These are phyloP conservation scores for Cicer cuneatum DNA, from an alignment of 306 rosid species.

Conservation along the genomic window DNA sequence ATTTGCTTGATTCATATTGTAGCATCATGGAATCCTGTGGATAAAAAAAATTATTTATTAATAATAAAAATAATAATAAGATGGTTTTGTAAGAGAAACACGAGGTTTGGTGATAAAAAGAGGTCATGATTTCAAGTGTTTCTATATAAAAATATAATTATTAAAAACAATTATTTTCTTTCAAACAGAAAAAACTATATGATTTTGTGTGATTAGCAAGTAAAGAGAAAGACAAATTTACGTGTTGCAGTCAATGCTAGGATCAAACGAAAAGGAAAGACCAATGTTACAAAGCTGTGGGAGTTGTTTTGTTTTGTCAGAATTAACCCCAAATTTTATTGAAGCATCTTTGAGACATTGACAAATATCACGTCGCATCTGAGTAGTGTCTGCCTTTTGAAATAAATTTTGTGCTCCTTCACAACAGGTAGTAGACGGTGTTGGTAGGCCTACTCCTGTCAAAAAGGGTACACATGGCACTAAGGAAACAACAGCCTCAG, in stretches of 20 bases:
- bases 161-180: no score
- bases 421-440: not conserved
- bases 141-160: not conserved
- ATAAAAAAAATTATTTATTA: no score
- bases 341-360: not conserved
- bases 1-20: not conserved
- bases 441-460: not conserved
- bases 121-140: no score
- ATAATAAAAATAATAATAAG: not conserved
- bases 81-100: not conserved
- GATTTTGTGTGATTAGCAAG: no score
- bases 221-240: not conserved
- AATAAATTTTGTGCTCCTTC: not conserved
- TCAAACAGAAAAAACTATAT: no score
- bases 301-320: not conserved
- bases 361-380: not conserved
- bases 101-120: no score
- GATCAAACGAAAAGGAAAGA: not conserved
- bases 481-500: not conserved
- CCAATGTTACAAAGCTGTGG: not conserved
- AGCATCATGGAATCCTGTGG: not conserved
- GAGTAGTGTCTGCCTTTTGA: not conserved
- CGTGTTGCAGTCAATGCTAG: not conserved
- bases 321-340: not conserved
- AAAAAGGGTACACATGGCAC: not conserved